Evolutionary conservation across 768 basidiomycete genomes (phyloP).

Genomic region (Calocybe indica): DNA sequence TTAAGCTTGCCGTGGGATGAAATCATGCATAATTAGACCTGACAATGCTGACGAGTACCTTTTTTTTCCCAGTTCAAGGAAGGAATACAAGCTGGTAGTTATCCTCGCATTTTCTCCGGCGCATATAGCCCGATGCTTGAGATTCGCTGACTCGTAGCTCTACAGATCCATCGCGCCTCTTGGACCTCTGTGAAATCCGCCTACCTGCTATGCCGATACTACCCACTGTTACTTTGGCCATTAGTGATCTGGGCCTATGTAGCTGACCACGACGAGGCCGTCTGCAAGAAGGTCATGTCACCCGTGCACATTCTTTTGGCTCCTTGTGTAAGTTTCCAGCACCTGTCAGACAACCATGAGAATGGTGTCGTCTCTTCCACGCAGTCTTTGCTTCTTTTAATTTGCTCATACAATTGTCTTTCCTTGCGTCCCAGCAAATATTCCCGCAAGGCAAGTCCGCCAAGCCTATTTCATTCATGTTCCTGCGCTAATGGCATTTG

Average conservation of each 20-base stretch:
- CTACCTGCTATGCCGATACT: conserved; percentile 38
- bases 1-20: not conserved
- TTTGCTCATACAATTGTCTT: not conserved
- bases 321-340: conserved; percentile 22
- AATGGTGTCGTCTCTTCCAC: not conserved
- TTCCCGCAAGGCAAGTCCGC: conserved; percentile 30
- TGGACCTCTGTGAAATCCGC: conserved; percentile 34
- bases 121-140: not conserved
- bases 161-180: conserved; percentile 26
- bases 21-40: not conserved
- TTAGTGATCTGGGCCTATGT: conserved; percentile 31
- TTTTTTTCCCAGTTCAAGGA: not conserved
- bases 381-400: not conserved
- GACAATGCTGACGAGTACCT: not conserved
- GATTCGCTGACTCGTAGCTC: not conserved
- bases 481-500: not conserved
- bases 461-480: not conserved
- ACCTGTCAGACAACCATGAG: not conserved
- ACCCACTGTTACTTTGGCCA: conserved; percentile 30
- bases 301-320: conserved; percentile 26
- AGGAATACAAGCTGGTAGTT: not conserved
- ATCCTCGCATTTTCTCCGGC: not conserved
- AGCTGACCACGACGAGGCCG: conserved; percentile 22
- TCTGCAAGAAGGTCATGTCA: conserved; percentile 23
- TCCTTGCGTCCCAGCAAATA: conserved; percentile 25